Conservation (phyloP, 306 rosid species). For the Acacia acuminata region DNA sequence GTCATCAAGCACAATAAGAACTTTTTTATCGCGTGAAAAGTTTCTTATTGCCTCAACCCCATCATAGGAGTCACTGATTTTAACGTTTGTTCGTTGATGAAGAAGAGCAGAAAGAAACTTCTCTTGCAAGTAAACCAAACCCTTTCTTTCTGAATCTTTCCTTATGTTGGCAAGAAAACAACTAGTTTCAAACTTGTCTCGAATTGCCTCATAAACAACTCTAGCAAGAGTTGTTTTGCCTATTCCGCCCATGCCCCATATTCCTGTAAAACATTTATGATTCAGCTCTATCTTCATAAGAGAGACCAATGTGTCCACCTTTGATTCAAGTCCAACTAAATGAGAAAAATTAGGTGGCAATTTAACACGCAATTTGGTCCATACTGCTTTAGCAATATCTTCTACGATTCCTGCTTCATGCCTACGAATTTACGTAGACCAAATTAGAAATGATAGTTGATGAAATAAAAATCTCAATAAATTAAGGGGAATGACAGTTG, state of each 20-base stretch:
- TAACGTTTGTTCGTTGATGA: background rate
- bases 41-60: background rate
- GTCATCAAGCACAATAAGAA: background rate
- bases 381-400: background rate
- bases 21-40: background rate
- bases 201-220: background rate
- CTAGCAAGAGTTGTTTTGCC: conserved; percentile 8
- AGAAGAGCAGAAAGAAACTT: conserved; percentile 2
- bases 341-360: background rate
- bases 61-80: background rate
- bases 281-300: background rate
- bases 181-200: background rate
- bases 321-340: conserved; percentile 1
- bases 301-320: background rate
- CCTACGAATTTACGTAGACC: background rate
- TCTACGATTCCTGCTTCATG: background rate
- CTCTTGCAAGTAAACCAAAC: background rate
- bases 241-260: conserved; percentile 11
- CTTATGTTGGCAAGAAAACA: background rate
- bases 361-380: background rate
- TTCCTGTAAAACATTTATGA: background rate
- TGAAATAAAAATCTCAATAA: background rate
- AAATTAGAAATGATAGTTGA: background rate
- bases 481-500: background rate
- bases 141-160: background rate